Evolutionary conservation across 2,329 filamentous ascomycete species (phyloP).

Genomic region (Monosporascus ibericus): DNA sequence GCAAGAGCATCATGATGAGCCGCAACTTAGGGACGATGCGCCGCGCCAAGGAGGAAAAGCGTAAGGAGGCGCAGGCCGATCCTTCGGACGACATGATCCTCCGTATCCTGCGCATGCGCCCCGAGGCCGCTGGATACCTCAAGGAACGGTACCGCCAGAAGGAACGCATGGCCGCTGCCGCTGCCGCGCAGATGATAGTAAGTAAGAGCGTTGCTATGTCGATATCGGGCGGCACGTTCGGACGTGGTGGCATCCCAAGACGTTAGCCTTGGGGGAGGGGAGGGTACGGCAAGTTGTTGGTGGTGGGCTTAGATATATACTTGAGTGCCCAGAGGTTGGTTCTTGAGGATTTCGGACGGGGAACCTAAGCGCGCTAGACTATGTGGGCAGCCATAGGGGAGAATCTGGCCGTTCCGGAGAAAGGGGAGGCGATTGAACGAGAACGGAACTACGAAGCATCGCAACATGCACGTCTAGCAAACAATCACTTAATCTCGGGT

Average conservation of each 20-base stretch:
- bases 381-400: neutral
- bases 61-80: conserved; percentile 91
- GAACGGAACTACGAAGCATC: neutral
- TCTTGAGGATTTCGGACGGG: conserved; percentile 7
- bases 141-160: conserved; percentile 89
- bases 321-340: conserved; percentile 16
- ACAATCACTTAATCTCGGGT: neutral
- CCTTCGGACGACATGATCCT: conserved; percentile 98
- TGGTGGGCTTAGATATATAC: neutral
- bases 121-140: conserved; percentile 81
- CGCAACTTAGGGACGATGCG: conserved; percentile 95
- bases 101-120: conserved; percentile 88
- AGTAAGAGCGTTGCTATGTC: conserved; percentile 73
- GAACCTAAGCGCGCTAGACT: neutral
- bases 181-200: conserved; percentile 90
- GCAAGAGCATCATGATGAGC: conserved; percentile 85
- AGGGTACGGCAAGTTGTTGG: neutral
- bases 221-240: conserved; percentile 37
- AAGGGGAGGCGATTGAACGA: neutral
- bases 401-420: neutral
- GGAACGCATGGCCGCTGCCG: conserved; percentile 82
- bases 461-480: neutral
- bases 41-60: conserved; percentile 91
- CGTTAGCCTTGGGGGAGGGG: conserved; percentile 28
- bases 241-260: conserved; percentile 37